Evolutionary conservation across 1,139 yeast genomes (phyloP), one percentile per base, ranked within the genome.

Genomic region (Blastobotrys serpentis): DNA sequence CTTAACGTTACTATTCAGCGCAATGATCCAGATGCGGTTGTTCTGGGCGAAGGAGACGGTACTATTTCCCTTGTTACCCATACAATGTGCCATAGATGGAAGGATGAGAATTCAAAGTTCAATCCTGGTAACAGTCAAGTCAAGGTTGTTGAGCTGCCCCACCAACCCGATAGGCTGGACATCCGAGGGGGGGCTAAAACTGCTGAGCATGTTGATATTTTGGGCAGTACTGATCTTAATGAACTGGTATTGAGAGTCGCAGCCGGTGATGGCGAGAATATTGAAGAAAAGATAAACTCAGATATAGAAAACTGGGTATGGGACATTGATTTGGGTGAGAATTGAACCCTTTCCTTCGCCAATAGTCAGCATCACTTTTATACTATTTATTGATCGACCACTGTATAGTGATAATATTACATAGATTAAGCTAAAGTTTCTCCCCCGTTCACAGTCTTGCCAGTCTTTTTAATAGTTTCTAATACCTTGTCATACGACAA

Each of bases 151-250:
- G 98, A 92, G 66, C 85, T 92, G 72, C 78, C 79, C 59, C 96
- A 92, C 62, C 95, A 89, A 63, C 98, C 98, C 0, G 96, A 87
- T 62, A 73, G 87, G 58, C 88, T 85, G 63, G 98, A 94, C 69
- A 85, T 92, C 44, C 78, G 98, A 57, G 98, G 98, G 17, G 98
- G 98, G 3, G 95, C 97, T 18, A 86, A 86, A 63, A 92, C 98
- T 1, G 97, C 98, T 0, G 98, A 92, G 61, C 98, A 92, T 67
- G 98, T 92, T 19, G 98, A 94, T 65, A 89, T 92, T 49, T 73
- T 92, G 44, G 98, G 98, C 1, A 82, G 96, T 52, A 89, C 97
- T 0, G 96, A 85, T 63, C 73, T 92, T 64, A 92, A 92, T 64
- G 97, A 92, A 62, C 71, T 90, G 60, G 74, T 92, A 4, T 72